Conservation (phyloP, 441 rosid species). For the California macrophylla region DNA sequence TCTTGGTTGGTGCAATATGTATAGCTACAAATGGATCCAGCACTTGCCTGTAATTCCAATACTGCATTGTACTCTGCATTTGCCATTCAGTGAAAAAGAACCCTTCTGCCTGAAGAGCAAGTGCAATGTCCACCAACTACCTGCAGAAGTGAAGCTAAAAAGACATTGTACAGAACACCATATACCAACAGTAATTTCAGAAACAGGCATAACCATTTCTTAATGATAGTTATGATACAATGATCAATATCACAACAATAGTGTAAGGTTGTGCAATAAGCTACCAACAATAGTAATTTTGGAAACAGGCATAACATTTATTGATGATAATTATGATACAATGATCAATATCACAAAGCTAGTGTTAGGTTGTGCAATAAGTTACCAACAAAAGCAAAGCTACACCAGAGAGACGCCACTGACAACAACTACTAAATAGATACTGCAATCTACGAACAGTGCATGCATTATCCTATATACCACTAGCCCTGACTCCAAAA, state of each 20-base stretch:
- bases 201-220: not conserved
- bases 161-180: not conserved
- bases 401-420: constrained; percentile 38
- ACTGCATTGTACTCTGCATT: not conserved
- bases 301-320: not conserved
- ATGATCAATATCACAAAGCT: not conserved
- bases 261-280: not conserved
- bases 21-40: not conserved
- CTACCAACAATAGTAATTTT: not conserved
- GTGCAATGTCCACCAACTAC: not conserved
- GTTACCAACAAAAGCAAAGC: not conserved
- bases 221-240: not conserved
- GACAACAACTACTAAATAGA: constrained; percentile 53
- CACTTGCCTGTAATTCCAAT: not conserved
- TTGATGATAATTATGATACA: not conserved
- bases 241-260: not conserved
- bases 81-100: not conserved
- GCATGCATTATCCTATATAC: constrained; percentile 47
- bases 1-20: not conserved
- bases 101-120: not conserved
- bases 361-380: not conserved
- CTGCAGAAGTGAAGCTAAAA: not conserved
- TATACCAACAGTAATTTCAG: not conserved
- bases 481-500: constrained; percentile 67
- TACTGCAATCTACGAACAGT: constrained; percentile 63